Base-by-base conservation (phyloP, 2,329 filamentous ascomycete genomes). In the Hymenoscyphus repandus region DNA sequence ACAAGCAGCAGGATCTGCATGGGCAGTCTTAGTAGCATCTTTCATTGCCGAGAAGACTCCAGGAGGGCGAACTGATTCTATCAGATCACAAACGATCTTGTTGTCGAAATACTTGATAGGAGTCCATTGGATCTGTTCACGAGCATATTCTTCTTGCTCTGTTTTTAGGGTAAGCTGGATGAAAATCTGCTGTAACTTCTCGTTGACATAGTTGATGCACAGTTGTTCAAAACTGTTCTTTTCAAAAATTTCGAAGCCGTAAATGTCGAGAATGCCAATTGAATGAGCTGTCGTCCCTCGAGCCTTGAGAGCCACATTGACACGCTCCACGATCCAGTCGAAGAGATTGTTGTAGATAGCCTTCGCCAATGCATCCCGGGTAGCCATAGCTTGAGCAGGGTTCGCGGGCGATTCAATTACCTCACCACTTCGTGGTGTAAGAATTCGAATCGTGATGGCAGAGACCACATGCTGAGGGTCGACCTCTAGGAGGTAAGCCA, bases 31-130 rank as follows among this genome's bases (percentile, higher is more conserved):
- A 58, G 93, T 97, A 43, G 93, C 93, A 72, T 99, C 93, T 68
- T 99, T 99, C 72, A 99, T 75, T 3, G 91, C 91, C 6, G 93
- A 93, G 66, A 99, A 96, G 41, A 99, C 83, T 64, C 93, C 93
- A 1, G 90, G 87, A 5, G 93, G 93, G 48, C 91, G 78, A 66
- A 86, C 83, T 66, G 95, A 88, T 70, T 99, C 93, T 60, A 99
- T 99, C 64, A 99, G 70, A 55, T 96, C 93, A 68, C 93, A 99
- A 51, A 99, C 93, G 43, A 99, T 86, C 76, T 97, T 97, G 78
- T 99, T 99, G 72, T 99, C 93, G 63, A 97, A 99, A 72, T 97
- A 99, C 64, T 93, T 95, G 77, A 99, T 99, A 2, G 93, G 93
- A 0, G 91, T 96, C 93, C 93, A 99, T 66, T 95, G 85, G 66